Evolutionary conservation across 2,329 filamentous ascomycete species (phyloP), one percentile per base, ranked within the genome.

Genomic region (Mycocentrospora acerina): DNA sequence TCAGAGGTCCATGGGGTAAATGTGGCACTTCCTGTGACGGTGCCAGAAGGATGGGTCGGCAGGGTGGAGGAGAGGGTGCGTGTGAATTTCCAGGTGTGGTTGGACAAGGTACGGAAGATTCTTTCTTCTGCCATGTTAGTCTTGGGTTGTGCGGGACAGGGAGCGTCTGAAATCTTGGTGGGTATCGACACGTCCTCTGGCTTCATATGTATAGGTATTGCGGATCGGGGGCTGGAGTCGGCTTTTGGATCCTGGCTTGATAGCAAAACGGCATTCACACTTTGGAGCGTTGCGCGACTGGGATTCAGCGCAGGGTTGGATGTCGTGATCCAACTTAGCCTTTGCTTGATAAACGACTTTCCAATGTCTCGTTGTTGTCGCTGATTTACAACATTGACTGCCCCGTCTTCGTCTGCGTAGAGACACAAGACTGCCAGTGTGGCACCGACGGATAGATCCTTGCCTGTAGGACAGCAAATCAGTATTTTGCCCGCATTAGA

Each of bases 211-310:
- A n/a, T n/a, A n/a, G n/a, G n/a, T n/a, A n/a, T n/a, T n/a, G 19
- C 19, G 19, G 19, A 9, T 22, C 19, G 19, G 5, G 19, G 19
- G 19, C 9, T 5, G 19, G 5, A 22, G 19, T 22, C 19, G 28
- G 10, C 28, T 40, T 27, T 45, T 11, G 24, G 24, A 9, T 40
- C n/a, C 13, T 28, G 14, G n/a, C 13, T 34, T 3, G 38, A 34
- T 82, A 97, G 91, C 35, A 97, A 70, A 57, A 88, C 95, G 38
- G 87, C 87, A 67, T 97, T 96, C 4, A 97, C 85, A 52, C 88
- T 91, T 67, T 96, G 90, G 25, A 97, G 71, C 0, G 90, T 96
- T 15, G 87, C 78, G 24, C 93, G 77, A 46, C 84, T 90, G 0
- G 91, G 90, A 60, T 94, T 95, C 2, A 85, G 86, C 51, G 86